Base-by-base conservation (phyloP, 2,329 filamentous ascomycete genomes). In the Amesomyces nigricolor region DNA sequence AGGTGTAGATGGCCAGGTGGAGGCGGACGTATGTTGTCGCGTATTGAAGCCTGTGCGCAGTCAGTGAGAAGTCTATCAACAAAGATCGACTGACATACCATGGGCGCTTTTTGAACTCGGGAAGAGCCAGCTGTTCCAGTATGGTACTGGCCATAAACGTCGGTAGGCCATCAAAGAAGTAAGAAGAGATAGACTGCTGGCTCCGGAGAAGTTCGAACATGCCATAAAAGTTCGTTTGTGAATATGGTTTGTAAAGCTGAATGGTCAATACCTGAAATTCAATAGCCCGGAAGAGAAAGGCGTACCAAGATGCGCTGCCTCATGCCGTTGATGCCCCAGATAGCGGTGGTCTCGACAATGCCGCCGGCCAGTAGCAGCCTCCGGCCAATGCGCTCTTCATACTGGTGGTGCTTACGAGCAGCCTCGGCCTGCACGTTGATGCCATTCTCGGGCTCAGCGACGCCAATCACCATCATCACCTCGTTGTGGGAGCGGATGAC, bases 391-490 rank as follows among this genome's bases (percentile, higher is more conserved):
- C 66, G 62, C 26, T 76, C 73, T 57, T 83, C 79, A 48, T 78
- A 76, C 8, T 68, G 67, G 32, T 73, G 67, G 58, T 80, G 77
- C 10, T 72, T 69, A 13, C 69, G 67, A n/a, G 73, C 67, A 40
- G 76, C 73, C 37, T 61, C 56, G 6, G 68, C 65, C 50, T 76
- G 72, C 5, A 70, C 68, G 4, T 72, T 71, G 19, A 69, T 65
- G 4, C 63, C 63, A 7, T 68, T 68, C 51, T 83, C 80, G 13
- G 80, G 78, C 62, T 84, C 81, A 8, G 80, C 81, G 4, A 83
- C 81, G 5, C 81, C 81, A 39, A 84, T 83, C 9, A 82, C 79
- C 16, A 77, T 73, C 81, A 84, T 84, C 3, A 84, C 81, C 60
- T 84, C 80, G 60, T 84, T 84, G 62, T 84, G 81, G 9, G 81